Percentiles rank a stretch among this genome's conserved stretches.
Evolutionary conservation across 257 asterid species (phyloP).

Genomic region (Salvia rosmarinus): DNA sequence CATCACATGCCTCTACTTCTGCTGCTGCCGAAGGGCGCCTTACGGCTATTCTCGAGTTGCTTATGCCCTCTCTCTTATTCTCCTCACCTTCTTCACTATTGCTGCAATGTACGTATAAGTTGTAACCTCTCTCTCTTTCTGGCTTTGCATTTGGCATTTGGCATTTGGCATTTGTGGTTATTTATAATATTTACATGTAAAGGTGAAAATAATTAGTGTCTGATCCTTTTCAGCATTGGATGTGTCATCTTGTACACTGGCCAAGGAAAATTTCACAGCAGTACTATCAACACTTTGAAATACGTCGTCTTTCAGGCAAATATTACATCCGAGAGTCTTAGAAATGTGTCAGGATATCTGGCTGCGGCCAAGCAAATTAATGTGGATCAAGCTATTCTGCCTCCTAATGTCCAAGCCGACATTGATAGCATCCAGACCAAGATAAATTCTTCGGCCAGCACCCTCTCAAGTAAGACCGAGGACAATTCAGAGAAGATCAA

Average conservation of each 20-base stretch:
- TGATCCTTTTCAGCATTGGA: constrained; percentile 51
- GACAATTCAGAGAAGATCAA: constrained; percentile 65
- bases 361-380: constrained; percentile 77
- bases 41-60: constrained; percentile 76
- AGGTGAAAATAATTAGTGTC: constrained; percentile 21
- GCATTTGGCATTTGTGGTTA: not conserved
- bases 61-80: constrained; percentile 79
- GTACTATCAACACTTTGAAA: constrained; percentile 60
- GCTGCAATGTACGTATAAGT: constrained; percentile 48
- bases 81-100: constrained; percentile 67
- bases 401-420: constrained; percentile 69
- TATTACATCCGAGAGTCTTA: constrained; percentile 61
- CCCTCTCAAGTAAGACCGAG: constrained; percentile 61
- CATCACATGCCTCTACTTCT: constrained; percentile 57
- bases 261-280: constrained; percentile 73
- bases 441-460: constrained; percentile 74
- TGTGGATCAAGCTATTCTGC: constrained; percentile 65
- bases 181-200: not conserved
- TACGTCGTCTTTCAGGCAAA: constrained; percentile 73
- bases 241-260: constrained; percentile 75
- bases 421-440: constrained; percentile 67
- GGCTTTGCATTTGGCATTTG: not conserved
- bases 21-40: constrained; percentile 66
- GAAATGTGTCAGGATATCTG: constrained; percentile 75
- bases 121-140: constrained; percentile 15